A percentile compares a stretch with the other conserved stretches of the same genome.
Conservation (phyloP, 441 rosid genomes). For the Populus trichocarpa region DNA sequence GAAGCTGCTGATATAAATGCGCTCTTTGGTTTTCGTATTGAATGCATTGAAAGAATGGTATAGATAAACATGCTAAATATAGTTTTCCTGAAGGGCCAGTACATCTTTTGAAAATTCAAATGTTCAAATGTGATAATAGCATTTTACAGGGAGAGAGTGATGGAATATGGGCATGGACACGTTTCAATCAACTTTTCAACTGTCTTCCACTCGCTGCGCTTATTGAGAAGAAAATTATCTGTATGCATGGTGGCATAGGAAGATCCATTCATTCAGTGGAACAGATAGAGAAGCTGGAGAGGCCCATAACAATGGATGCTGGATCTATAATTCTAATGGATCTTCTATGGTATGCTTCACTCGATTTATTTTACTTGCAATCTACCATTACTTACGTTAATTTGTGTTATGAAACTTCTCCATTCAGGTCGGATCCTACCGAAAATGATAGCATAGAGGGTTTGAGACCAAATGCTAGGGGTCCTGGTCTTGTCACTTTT, state of each 20-base stretch:
- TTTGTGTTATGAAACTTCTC: conserved; percentile 5
- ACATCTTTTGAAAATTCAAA: not conserved
- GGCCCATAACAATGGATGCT: conserved; percentile 99
- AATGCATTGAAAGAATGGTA: conserved; percentile 99
- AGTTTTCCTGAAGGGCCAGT: not conserved
- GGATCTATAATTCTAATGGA: conserved; percentile 97
- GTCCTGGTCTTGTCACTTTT: conserved; percentile 99
- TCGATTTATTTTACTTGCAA: conserved; percentile 10
- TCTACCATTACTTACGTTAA: not conserved
- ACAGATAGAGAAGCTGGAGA: conserved; percentile 90
- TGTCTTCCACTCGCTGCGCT: conserved; percentile 94
- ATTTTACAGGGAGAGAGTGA: conserved; percentile 82
- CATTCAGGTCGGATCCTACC: conserved; percentile 96
- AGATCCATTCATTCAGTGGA: conserved; percentile 94
- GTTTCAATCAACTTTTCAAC: conserved; percentile 96
- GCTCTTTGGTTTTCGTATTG: conserved; percentile 94
- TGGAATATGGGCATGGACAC: conserved; percentile 99
- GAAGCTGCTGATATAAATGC: conserved; percentile 35
- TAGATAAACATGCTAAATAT: conserved; percentile 7
- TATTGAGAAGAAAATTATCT: conserved; percentile 93
- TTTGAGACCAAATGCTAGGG: conserved; percentile 99
- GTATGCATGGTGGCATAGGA: conserved; percentile 99
- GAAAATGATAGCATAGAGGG: conserved; percentile 97
- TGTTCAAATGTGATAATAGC: conserved; percentile 8
- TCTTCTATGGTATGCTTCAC: conserved; percentile 63